Percentiles rank a stretch among this genome's conserved stretches.
Evolutionary conservation across 805 yeast genomes (phyloP).

Genomic region (Vanderwaltozyma polyspora): DNA sequence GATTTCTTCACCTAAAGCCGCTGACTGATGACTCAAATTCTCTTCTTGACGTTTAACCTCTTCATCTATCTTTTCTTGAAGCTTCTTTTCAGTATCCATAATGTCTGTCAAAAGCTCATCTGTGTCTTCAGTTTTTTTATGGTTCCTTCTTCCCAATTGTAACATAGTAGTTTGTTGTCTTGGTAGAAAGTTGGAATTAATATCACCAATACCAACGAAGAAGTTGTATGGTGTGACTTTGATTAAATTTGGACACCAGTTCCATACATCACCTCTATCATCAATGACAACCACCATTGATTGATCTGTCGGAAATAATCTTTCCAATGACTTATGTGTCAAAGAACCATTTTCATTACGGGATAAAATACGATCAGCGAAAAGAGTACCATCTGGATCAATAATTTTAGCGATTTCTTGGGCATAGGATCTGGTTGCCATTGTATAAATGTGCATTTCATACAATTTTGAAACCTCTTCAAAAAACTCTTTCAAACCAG

Average conservation of each 20-base stretch:
- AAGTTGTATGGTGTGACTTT: conserved; percentile 93
- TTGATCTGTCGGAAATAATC: conserved; percentile 91
- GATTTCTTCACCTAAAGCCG: conserved; percentile 19
- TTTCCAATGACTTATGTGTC: conserved; percentile 75
- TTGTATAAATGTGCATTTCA: conserved; percentile 91
- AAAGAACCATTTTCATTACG: conserved; percentile 91
- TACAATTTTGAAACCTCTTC: conserved; percentile 50
- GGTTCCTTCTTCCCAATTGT: conserved; percentile 23
- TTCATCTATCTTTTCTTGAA: conserved; percentile 22
- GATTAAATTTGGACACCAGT: conserved; percentile 84
- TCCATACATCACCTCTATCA: conserved; percentile 98
- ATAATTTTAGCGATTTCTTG: conserved; percentile 78
- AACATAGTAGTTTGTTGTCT: conserved; percentile 59
- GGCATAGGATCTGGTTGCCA: conserved; percentile 96
- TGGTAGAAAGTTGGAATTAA: conserved; percentile 85
- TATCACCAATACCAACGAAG: conserved; percentile 95
- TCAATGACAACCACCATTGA: conserved; percentile 94
- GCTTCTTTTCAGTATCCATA: conserved; percentile 23
- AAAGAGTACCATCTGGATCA: conserved; percentile 77
- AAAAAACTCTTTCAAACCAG: conserved; percentile 71
- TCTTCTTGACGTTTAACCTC: conserved; percentile 29
- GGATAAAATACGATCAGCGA: conserved; percentile 84
- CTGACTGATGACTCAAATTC: conserved; percentile 22
- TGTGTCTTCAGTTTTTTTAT: conserved; percentile 12
- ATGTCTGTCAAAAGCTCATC: conserved; percentile 26